phyloP scores from a whole-genome alignment of 352 stramenopile genomes.

The Globisporangium heterothallicum region DNA sequence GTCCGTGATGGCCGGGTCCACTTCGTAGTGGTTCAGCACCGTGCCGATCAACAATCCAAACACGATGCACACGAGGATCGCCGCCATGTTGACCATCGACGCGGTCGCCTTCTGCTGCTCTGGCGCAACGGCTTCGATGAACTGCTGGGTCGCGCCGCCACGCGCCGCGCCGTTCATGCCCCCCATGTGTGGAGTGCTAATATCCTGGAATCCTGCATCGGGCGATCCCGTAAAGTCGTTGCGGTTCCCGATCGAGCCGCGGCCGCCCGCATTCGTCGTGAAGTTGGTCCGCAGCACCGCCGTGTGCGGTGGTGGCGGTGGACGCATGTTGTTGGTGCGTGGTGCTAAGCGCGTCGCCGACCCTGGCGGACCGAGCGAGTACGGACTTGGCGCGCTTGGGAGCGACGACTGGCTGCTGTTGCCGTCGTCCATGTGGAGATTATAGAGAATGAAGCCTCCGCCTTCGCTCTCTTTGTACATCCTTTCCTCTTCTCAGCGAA shows the following conservation, averaged over 20 bases:
- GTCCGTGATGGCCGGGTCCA: constrained; percentile 35
- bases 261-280: constrained; percentile 25
- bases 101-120: constrained; percentile 27
- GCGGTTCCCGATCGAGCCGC: constrained; percentile 15
- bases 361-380: constrained; percentile 11
- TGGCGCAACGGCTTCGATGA: constrained; percentile 15
- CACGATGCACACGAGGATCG: constrained; percentile 44
- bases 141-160: constrained; percentile 10
- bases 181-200: constrained; percentile 35
- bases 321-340: constrained; percentile 18
- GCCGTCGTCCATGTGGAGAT: constrained; percentile 40
- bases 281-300: constrained; percentile 65
- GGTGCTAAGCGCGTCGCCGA: constrained; percentile 18
- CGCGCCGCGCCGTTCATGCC: constrained; percentile 4
- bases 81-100: constrained; percentile 41
- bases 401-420: constrained; percentile 29
- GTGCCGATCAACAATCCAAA: constrained; percentile 33
- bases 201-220: constrained; percentile 43
- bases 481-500: neutral
- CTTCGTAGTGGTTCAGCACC: constrained; percentile 46
- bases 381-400: constrained; percentile 29
- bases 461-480: constrained; percentile 13
- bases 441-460: constrained; percentile 33
- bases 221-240: constrained; percentile 33
- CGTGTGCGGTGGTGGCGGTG: constrained; percentile 39